A percentile compares a stretch with the other conserved stretches of the same genome.
These are phyloP conservation scores for Amanita pseudoporphyria DNA, from an alignment of 768 basidiomycete species.

Conservation along the genomic window DNA sequence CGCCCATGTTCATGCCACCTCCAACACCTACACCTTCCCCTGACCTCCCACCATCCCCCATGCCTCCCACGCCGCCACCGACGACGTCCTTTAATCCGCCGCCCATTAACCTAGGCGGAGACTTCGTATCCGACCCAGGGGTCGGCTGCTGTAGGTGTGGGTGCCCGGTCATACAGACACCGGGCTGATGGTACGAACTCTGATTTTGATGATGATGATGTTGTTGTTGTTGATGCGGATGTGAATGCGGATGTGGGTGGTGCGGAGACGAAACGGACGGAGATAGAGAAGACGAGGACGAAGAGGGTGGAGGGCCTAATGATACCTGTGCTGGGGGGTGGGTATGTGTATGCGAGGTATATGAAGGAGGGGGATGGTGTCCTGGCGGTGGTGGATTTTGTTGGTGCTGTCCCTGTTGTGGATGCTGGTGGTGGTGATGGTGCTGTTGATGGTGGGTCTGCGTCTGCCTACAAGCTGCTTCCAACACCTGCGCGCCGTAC, in stretches of 20 bases:
- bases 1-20: not conserved
- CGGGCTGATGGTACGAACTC: not conserved
- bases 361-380: not conserved
- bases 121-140: conserved; percentile 2
- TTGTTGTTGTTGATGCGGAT: not conserved
- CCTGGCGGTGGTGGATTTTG: not conserved
- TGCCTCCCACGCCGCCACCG: not conserved
- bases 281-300: not conserved
- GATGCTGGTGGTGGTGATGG: not conserved
- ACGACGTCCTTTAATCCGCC: not conserved
- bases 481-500: conserved; percentile 36
- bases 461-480: conserved; percentile 19
- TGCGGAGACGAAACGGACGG: not conserved
- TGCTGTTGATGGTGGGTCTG: not conserved
- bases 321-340: not conserved
- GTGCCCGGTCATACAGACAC: not conserved
- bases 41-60: not conserved
- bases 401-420: not conserved
- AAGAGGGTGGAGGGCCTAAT: not conserved
- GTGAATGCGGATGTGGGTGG: not conserved
- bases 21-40: not conserved
- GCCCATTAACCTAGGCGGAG: not conserved
- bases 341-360: not conserved
- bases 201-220: not conserved
- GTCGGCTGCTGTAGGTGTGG: conserved; percentile 8